Conservation (phyloP, 2,329 filamentous ascomycete species). For the Trichoderma atrobrunneum region DNA sequence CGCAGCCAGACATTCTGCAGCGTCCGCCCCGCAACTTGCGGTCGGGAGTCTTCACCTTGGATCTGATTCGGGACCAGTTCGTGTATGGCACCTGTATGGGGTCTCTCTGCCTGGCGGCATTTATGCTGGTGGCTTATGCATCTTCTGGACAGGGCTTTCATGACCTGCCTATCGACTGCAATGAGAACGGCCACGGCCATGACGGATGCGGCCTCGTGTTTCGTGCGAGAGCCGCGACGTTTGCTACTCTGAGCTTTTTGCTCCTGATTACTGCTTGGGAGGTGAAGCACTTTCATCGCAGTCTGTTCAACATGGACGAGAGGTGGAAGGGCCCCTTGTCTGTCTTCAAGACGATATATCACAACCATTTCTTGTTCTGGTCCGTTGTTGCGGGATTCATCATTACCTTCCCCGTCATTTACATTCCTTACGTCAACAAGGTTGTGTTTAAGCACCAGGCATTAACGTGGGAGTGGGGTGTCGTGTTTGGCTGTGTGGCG, state of each 20-base stretch:
- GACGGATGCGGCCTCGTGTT: conserved; percentile 55
- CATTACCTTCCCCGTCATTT: conserved; percentile 61
- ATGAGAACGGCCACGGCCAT: conserved; percentile 49
- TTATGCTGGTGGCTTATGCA: conserved; percentile 58
- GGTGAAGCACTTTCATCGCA: conserved; percentile 67
- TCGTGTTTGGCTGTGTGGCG: conserved; percentile 58
- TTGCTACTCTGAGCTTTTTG: conserved; percentile 66
- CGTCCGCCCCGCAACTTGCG: conserved; percentile 62
- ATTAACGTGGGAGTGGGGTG: conserved; percentile 70
- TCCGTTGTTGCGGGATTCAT: conserved; percentile 59
- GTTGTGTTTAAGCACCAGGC: conserved; percentile 67
- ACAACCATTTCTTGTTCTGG: conserved; percentile 66
- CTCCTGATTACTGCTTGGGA: conserved; percentile 71
- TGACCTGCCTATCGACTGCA: conserved; percentile 56
- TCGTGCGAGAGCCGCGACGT: conserved; percentile 65
- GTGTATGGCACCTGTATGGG: conserved; percentile 65
- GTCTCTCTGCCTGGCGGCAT: conserved; percentile 57
- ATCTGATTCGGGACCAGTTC: conserved; percentile 65
- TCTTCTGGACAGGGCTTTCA: conserved; percentile 43
- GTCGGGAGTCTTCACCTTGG: conserved; percentile 60
- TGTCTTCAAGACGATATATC: conserved; percentile 60
- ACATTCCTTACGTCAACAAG: conserved; percentile 65
- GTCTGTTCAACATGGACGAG: conserved; percentile 65
- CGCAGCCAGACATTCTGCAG: conserved; percentile 63
- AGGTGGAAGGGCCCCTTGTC: conserved; percentile 48